These are phyloP conservation scores for Thelonectria rubi DNA, from an alignment of 2,329 filamentous ascomycete species.

Conservation along the genomic window DNA sequence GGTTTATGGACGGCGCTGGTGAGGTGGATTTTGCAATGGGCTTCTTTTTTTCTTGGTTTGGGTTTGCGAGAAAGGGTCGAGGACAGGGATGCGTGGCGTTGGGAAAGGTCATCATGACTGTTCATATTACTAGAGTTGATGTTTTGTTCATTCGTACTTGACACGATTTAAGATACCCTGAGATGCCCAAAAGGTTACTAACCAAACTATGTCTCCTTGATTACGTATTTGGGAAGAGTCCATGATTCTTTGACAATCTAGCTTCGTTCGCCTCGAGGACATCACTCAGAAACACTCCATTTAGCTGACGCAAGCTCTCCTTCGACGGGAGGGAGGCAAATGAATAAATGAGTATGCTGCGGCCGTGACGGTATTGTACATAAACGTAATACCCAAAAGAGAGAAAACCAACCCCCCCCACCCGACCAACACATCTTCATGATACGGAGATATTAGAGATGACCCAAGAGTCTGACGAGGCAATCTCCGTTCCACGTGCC, in stretches of 20 bases:
- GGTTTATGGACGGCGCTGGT: constrained; percentile 56
- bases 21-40: constrained; percentile 14
- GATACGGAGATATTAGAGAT: constrained; percentile 6
- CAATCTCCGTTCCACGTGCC: background rate
- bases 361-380: constrained; percentile 28
- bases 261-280: no score
- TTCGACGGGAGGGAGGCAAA: constrained; percentile 4
- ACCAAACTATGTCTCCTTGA: background rate
- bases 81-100: constrained; percentile 10
- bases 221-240: background rate
- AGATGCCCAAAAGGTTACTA: background rate
- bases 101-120: constrained; percentile 4
- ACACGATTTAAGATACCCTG: background rate
- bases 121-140: constrained; percentile 11
- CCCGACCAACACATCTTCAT: constrained; percentile 11
- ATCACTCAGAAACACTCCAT: background rate
- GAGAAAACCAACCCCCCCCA: constrained; percentile 2
- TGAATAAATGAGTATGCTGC: constrained; percentile 13
- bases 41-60: background rate
- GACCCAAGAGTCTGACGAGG: background rate
- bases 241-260: background rate
- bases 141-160: background rate
- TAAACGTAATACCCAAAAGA: constrained; percentile 16
- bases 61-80: background rate
- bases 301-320: constrained; percentile 1